Conservation (phyloP, 306 rosid genomes). For the Vigna unguiculata region DNA sequence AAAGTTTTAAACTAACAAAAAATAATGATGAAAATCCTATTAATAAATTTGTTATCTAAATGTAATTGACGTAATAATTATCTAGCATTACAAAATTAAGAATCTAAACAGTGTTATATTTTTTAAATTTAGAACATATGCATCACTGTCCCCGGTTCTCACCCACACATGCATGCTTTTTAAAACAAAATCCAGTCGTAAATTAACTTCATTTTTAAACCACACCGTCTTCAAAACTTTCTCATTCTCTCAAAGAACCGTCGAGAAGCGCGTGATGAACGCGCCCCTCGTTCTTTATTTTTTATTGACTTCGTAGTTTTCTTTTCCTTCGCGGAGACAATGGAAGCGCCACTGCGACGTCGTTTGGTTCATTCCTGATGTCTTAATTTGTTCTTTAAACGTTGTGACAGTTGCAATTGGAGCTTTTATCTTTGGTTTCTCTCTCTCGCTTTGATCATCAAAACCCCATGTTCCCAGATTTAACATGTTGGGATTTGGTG, state of each 20-base stretch:
- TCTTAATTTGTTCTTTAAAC: not conserved
- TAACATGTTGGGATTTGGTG: constrained; percentile 65
- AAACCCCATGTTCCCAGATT: constrained; percentile 10
- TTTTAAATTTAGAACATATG: not conserved
- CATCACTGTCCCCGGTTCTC: too few species aligned
- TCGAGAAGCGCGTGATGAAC: not conserved
- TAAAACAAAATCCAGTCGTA: too few species aligned
- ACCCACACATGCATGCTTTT: too few species aligned
- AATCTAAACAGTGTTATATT: not conserved
- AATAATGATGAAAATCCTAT: too few species aligned
- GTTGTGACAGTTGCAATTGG: too few species aligned
- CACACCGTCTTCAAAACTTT: too few species aligned
- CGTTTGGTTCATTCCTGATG: not conserved
- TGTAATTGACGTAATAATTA: too few species aligned
- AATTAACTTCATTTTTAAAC: too few species aligned
- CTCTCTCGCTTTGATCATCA: not conserved
- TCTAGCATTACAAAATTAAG: not conserved
- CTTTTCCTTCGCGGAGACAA: not conserved
- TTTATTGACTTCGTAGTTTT: not conserved
- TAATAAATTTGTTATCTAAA: not conserved
- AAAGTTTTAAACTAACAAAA: too few species aligned
- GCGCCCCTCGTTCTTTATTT: not conserved
- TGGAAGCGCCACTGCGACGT: not conserved
- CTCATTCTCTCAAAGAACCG: not conserved
- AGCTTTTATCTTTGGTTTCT: not conserved